Evolutionary conservation across 192 early-diverging fungal genomes (phyloP).

Genomic region (Pilaira anomala): DNA sequence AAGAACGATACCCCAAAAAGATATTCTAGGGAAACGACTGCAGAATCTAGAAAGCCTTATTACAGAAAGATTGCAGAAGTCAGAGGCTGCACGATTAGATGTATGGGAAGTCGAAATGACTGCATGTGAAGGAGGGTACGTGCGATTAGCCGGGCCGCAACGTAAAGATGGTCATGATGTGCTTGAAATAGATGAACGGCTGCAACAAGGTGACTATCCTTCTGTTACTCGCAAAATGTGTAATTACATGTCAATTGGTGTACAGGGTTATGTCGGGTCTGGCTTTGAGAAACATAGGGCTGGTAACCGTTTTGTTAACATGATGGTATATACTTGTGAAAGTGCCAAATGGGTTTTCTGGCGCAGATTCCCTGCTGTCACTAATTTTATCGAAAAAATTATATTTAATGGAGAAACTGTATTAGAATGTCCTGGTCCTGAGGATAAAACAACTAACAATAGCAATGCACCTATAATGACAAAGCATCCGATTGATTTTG

Average conservation of each 20-base stretch:
- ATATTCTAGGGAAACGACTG: slow-evolving; percentile 58
- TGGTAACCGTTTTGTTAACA: slow-evolving; percentile 59
- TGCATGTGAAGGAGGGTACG: slow-evolving; percentile 55
- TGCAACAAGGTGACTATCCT: not conserved
- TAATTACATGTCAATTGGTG: slow-evolving; percentile 70
- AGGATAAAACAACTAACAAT: slow-evolving; percentile 20
- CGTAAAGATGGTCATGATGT: slow-evolving; percentile 39
- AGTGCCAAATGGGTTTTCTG: slow-evolving; percentile 63
- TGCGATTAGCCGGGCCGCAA: slow-evolving; percentile 57
- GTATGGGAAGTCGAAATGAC: slow-evolving; percentile 65
- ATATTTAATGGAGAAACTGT: slow-evolving; percentile 44
- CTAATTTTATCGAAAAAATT: slow-evolving; percentile 54
- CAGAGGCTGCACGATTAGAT: slow-evolving; percentile 59
- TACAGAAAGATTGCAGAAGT: slow-evolving; percentile 54
- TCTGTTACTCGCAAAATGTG: slow-evolving; percentile 54
- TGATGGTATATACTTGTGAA: slow-evolving; percentile 59
- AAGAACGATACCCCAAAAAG: slow-evolving; percentile 55
- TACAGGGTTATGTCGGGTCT: slow-evolving; percentile 70
- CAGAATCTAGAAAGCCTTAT: slow-evolving; percentile 53
- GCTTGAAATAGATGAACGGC: slow-evolving; percentile 7
- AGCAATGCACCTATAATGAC: slow-evolving; percentile 45
- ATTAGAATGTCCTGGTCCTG: slow-evolving; percentile 39
- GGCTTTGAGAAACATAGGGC: slow-evolving; percentile 67
- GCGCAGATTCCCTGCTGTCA: slow-evolving; percentile 60
- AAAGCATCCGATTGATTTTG: slow-evolving; percentile 66